phyloP scores from a whole-genome alignment of 129 eudicot genomes.

The Helianthus annuus region DNA sequence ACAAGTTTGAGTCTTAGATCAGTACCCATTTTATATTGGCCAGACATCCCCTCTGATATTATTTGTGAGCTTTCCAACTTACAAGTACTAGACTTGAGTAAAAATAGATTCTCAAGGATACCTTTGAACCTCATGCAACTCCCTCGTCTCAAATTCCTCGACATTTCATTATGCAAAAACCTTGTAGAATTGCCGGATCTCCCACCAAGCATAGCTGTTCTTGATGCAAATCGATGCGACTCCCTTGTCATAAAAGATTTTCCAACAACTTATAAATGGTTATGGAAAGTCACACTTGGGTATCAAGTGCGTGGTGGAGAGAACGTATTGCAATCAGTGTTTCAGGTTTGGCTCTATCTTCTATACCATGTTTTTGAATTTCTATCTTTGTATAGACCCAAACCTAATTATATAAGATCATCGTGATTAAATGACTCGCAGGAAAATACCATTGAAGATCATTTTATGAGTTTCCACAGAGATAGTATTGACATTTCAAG shows the following conservation, averaged over 20 bases:
- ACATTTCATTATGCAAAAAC: not conserved
- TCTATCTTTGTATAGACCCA: not conserved
- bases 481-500: too few relatives aligned
- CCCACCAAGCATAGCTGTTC: conserved; percentile 13
- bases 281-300: conserved; percentile 5
- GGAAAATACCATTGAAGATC: conserved; percentile 1
- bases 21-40: not conserved
- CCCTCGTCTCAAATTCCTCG: conserved; percentile 21
- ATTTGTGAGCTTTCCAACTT: conserved; percentile 17
- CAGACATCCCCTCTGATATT: not conserved
- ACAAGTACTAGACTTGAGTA: not conserved
- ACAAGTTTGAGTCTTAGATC: not conserved
- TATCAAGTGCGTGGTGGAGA: not conserved
- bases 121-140: not conserved
- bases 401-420: not conserved
- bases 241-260: not conserved
- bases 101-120: not conserved
- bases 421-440: not conserved
- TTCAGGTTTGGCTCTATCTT: not conserved
- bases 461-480: not conserved
- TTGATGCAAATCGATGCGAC: not conserved
- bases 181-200: conserved; percentile 8
- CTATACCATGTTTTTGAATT: not conserved
- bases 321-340: not conserved
- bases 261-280: conserved; percentile 20